phyloP scores from a whole-genome alignment of 106 monocot species.

The Gastrodia elata region DNA sequence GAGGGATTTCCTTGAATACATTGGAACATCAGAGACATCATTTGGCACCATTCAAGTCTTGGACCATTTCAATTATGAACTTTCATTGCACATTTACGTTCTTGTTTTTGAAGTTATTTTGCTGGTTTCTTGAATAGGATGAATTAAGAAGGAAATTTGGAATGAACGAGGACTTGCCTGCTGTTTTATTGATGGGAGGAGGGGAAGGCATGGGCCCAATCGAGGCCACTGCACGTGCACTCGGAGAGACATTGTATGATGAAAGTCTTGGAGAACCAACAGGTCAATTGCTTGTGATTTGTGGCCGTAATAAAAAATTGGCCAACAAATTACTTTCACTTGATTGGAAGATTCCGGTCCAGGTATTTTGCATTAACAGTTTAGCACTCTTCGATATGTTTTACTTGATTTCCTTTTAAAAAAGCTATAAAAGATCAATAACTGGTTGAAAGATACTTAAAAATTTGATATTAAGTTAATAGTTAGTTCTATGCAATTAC shows the following conservation, averaged over 20 bases:
- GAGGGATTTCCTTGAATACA: too few relatives aligned
- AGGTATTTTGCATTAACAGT: slow-evolving; percentile 33
- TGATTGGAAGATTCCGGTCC: slow-evolving; percentile 87
- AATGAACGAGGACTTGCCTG: slow-evolving; percentile 83
- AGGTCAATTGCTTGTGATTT: slow-evolving; percentile 85
- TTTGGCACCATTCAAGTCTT: too few relatives aligned
- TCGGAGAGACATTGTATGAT: slow-evolving; percentile 61
- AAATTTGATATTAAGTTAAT: too few relatives aligned
- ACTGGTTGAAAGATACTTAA: neutral
- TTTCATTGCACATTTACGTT: neutral
- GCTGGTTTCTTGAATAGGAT: slow-evolving; percentile 24
- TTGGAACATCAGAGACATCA: too few relatives aligned
- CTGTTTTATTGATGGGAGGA: slow-evolving; percentile 94
- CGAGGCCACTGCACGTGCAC: slow-evolving; percentile 84
- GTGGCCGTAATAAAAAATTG: slow-evolving; percentile 86
- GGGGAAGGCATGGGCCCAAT: slow-evolving; percentile 99
- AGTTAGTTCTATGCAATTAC: too few relatives aligned
- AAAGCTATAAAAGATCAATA: neutral
- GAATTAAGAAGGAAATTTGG: slow-evolving; percentile 75
- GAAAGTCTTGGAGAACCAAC: slow-evolving; percentile 50
- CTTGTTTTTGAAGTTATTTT: slow-evolving; percentile 10
- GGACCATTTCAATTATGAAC: too few relatives aligned
- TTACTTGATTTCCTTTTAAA: neutral
- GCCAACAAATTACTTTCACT: slow-evolving; percentile 47
- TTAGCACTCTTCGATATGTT: neutral